phyloP scores from a whole-genome alignment of 176 grass and related monocot species.

The Saccharum officinarum region DNA sequence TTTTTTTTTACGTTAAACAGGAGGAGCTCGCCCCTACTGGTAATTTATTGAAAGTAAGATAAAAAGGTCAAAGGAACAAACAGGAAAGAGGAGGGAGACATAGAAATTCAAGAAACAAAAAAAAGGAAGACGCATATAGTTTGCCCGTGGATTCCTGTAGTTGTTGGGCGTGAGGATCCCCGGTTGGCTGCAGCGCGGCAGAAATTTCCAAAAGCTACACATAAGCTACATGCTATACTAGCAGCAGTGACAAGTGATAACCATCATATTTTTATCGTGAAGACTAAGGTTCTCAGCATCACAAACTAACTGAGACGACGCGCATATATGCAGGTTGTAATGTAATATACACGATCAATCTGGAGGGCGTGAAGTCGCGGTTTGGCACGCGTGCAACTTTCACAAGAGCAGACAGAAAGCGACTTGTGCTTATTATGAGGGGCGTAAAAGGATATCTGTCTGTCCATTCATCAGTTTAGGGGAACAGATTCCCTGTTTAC shows the following conservation, averaged over 20 bases:
- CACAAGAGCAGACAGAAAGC: not conserved
- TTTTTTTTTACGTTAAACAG: no score
- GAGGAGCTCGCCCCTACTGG: no score
- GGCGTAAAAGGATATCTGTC: constrained; percentile 1
- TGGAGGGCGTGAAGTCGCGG: constrained; percentile 15
- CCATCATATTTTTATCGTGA: not conserved
- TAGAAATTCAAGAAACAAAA: no score
- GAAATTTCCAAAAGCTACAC: constrained; percentile 31
- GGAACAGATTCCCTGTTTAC: constrained; percentile 10
- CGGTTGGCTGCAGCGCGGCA: constrained; percentile 19
- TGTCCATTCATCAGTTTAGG: not conserved
- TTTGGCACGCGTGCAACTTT: constrained; percentile 27
- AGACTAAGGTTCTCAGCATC: not conserved
- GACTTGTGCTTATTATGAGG: not conserved
- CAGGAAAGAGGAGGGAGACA: no score
- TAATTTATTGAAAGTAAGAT: no score
- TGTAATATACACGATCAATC: not conserved
- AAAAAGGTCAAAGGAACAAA: no score
- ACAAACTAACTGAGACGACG: not conserved
- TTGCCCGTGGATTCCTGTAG: constrained; percentile 37
- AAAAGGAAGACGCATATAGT: no score
- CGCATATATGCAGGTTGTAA: not conserved
- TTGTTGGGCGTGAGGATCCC: constrained; percentile 10
- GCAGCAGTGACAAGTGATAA: not conserved
- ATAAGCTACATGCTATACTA: not conserved